Evolutionary conservation across 495 filamentous ascomycete genomes (phyloP).

Genomic region (Penicillium turbatum): DNA sequence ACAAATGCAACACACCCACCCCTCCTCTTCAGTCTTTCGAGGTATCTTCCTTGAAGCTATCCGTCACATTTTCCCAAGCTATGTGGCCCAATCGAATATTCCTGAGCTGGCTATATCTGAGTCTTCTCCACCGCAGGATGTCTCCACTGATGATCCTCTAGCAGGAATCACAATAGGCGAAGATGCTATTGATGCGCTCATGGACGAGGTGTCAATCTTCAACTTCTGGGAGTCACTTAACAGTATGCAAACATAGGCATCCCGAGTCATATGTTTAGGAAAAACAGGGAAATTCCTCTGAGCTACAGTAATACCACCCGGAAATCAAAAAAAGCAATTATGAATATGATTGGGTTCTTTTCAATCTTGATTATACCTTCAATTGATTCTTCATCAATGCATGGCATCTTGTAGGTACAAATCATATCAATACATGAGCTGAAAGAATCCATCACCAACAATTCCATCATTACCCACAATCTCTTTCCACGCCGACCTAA

Average conservation of each 20-base stretch:
- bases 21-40: conserved; percentile 31
- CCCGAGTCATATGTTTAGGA: no score
- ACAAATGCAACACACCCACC: conserved; percentile 35
- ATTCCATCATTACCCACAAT: no score
- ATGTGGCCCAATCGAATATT: conserved; percentile 2
- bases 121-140: background rate
- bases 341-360: no score
- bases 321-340: no score
- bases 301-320: no score
- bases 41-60: conserved; percentile 33
- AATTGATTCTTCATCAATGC: background rate
- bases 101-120: conserved; percentile 1
- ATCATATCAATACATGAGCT: no score
- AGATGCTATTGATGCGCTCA: conserved; percentile 22
- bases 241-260: background rate
- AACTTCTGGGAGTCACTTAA: conserved; percentile 27
- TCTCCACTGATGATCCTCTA: background rate
- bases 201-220: conserved; percentile 30
- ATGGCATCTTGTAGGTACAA: no score
- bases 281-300: no score
- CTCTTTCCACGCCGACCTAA: no score
- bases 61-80: conserved; percentile 25
- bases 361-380: background rate
- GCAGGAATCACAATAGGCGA: conserved; percentile 6
- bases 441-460: no score